Conservation (phyloP, 768 basidiomycete species). For the Hygrocybe coccinea region DNA sequence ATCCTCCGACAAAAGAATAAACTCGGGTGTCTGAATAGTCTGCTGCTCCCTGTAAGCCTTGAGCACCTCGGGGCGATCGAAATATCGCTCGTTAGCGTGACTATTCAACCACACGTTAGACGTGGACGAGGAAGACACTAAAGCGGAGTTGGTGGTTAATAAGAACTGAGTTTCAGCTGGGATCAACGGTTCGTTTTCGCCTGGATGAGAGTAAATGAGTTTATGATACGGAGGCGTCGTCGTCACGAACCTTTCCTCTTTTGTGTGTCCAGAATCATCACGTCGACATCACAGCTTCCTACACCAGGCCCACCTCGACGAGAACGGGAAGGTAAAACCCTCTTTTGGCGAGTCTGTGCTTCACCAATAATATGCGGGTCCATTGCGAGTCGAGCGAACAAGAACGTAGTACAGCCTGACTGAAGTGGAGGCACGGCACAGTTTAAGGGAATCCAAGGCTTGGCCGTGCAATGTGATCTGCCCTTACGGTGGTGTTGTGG, state of each 20-base stretch:
- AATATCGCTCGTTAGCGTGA: slow-evolving; percentile 65
- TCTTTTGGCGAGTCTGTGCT: slow-evolving; percentile 47
- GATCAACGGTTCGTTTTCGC: slow-evolving; percentile 67
- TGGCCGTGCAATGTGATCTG: not conserved
- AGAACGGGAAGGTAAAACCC: slow-evolving; percentile 76
- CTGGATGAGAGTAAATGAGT: slow-evolving; percentile 34
- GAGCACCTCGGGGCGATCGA: slow-evolving; percentile 73
- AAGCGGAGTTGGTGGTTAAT: slow-evolving; percentile 65
- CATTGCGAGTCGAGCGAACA: not conserved
- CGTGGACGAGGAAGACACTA: slow-evolving; percentile 41
- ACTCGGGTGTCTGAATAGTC: slow-evolving; percentile 77
- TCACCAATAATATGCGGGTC: not conserved
- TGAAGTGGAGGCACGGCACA: no score
- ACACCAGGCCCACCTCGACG: slow-evolving; percentile 78
- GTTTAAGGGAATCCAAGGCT: not conserved
- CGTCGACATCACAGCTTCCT: slow-evolving; percentile 72
- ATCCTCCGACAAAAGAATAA: slow-evolving; percentile 42
- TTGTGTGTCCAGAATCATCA: slow-evolving; percentile 78
- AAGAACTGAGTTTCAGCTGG: slow-evolving; percentile 61
- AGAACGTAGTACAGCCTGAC: no score
- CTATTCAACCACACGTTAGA: slow-evolving; percentile 43
- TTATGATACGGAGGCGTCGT: slow-evolving; percentile 1
- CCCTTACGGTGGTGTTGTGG: not conserved
- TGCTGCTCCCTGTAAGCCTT: slow-evolving; percentile 63
- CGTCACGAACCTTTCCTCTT: slow-evolving; percentile 63